Conservation (phyloP, 2,329 filamentous ascomycete species). For the Leptographium flavum region DNA sequence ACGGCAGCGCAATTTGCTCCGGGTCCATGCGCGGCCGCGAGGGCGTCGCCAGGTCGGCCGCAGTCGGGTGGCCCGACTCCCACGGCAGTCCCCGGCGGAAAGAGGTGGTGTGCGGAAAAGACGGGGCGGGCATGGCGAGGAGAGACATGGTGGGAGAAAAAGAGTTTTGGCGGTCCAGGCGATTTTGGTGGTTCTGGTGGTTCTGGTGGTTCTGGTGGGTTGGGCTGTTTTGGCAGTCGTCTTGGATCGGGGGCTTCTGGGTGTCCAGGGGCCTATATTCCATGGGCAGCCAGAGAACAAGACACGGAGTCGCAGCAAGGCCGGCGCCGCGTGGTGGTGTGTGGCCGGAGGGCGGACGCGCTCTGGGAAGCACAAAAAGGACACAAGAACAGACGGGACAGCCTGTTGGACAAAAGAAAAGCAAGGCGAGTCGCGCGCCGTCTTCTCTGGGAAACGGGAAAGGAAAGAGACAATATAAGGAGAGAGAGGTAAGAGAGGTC, state of each 20-base stretch:
- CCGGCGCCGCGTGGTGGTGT: no score
- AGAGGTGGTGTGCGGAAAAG: slow-evolving; percentile 22
- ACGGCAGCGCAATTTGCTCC: slow-evolving; percentile 27
- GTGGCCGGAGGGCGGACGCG: no score
- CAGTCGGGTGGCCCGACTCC: slow-evolving; percentile 13
- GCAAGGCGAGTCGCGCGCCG: neutral
- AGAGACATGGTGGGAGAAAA: slow-evolving; percentile 31
- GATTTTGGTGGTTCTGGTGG: slow-evolving; percentile 15
- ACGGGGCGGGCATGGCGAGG: slow-evolving; percentile 30
- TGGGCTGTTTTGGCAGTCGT: slow-evolving; percentile 11
- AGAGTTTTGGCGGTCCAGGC: slow-evolving; percentile 12
- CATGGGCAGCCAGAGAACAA: slow-evolving; percentile 17
- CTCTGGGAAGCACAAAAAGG: no score
- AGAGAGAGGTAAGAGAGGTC: neutral
- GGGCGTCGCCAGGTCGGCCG: neutral
- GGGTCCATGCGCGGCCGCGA: neutral
- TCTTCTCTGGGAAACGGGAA: neutral
- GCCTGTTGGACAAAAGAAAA: neutral
- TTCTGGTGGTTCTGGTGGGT: no score
- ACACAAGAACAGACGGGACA: no score
- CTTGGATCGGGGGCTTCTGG: slow-evolving; percentile 15
- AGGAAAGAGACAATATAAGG: neutral
- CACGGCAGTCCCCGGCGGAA: slow-evolving; percentile 23
- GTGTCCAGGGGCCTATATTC: slow-evolving; percentile 24
- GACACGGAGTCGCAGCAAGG: neutral